A percentile compares a stretch with the other conserved stretches of the same genome.
Evolutionary conservation across 495 filamentous ascomycete species (phyloP).

Genomic region (Hypoxylon intermedium): DNA sequence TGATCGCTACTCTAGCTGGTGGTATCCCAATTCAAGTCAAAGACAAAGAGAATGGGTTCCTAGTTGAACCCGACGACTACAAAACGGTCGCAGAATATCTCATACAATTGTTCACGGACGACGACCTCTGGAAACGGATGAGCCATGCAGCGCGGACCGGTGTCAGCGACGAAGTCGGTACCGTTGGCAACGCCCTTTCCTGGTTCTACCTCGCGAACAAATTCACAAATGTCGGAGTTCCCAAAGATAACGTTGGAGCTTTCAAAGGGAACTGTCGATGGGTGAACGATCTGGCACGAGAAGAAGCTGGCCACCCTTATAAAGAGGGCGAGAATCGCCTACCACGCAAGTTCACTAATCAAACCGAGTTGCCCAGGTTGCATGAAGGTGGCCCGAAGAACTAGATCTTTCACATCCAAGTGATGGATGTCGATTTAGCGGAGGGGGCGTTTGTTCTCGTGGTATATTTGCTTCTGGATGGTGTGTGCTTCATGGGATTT

Average conservation of each 20-base stretch:
- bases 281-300: constrained; percentile 81
- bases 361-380: constrained; percentile 22
- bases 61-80: constrained; percentile 76
- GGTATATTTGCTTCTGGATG: not conserved
- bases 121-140: constrained; percentile 70
- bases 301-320: constrained; percentile 68
- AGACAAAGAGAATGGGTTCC: constrained; percentile 75
- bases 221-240: constrained; percentile 55
- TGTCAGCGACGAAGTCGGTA: constrained; percentile 84
- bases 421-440: not conserved
- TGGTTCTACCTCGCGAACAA: constrained; percentile 81
- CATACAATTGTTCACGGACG: constrained; percentile 71
- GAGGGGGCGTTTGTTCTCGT: not conserved
- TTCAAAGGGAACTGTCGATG: constrained; percentile 61
- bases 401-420: not conserved
- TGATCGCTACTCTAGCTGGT: constrained; percentile 79
- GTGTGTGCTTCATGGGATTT: not conserved
- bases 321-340: constrained; percentile 67
- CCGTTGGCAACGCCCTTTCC: constrained; percentile 76
- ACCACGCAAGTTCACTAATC: constrained; percentile 54
- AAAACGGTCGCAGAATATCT: constrained; percentile 75
- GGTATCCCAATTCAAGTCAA: constrained; percentile 85
- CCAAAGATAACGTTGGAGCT: constrained; percentile 47
- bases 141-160: constrained; percentile 66
- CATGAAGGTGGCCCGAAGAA: constrained; percentile 1